Percentiles rank a stretch among this genome's conserved stretches.
Conservation (phyloP, 1,284 basidiomycete species). For the Boletellus dicymbophilus region DNA sequence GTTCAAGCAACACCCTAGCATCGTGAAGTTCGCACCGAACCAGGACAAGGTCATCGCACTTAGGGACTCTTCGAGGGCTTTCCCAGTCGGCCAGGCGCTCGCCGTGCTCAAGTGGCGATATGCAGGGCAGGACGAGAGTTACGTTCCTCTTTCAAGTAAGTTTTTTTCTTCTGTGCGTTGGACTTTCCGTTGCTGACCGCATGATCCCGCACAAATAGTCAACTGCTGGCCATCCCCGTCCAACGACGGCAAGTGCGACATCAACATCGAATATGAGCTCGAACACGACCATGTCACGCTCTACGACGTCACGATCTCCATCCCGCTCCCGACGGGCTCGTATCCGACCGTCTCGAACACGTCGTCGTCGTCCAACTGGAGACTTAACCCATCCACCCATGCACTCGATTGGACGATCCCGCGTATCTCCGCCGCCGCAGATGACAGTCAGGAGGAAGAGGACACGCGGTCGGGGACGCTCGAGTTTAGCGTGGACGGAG, state of each 20-base stretch:
- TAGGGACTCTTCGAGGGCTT: conserved; percentile 81
- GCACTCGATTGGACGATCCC: conserved; percentile 86
- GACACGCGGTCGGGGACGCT: conserved; percentile 75
- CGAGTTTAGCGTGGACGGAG: conserved; percentile 86
- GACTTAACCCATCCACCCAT: conserved; percentile 76
- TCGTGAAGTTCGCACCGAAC: conserved; percentile 81
- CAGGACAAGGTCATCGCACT: conserved; percentile 74
- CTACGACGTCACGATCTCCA: conserved; percentile 86
- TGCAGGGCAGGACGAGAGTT: conserved; percentile 89
- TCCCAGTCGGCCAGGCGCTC: conserved; percentile 88
- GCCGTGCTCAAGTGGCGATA: conserved; percentile 95
- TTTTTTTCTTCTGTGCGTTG: no score
- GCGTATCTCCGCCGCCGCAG: conserved; percentile 56
- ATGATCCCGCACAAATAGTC: conserved; percentile 50
- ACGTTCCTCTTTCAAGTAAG: no score
- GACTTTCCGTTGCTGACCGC: background rate
- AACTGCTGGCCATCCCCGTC: conserved; percentile 96
- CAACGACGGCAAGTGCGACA: conserved; percentile 88
- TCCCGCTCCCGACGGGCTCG: conserved; percentile 87
- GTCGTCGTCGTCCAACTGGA: conserved; percentile 52
- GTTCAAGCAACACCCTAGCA: conserved; percentile 97
- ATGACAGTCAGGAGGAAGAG: no score
- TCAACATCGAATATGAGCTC: conserved; percentile 97
- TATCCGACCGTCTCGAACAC: conserved; percentile 80
- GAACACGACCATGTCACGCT: conserved; percentile 82